A percentile compares a stretch with the other conserved stretches of the same genome.
These are phyloP conservation scores for Ensete ventricosum DNA, from an alignment of 176 grass and related monocot genomes.

Conservation along the genomic window DNA sequence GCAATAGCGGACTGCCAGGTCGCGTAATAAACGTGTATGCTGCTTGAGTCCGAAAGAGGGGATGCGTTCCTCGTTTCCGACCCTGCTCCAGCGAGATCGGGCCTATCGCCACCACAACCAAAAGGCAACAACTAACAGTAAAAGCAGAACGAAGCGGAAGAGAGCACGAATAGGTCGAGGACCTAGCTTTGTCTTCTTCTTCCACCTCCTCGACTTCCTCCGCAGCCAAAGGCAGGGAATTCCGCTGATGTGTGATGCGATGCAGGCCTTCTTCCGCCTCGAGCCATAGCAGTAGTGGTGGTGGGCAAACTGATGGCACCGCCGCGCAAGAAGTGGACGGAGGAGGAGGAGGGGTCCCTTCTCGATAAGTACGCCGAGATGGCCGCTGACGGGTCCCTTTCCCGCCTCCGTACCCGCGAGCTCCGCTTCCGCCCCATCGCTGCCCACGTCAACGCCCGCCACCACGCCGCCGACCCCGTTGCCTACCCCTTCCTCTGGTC, in stretches of 20 bases:
- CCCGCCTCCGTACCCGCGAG: slow-evolving; percentile 10
- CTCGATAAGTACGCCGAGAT: slow-evolving; percentile 18
- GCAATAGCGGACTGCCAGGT: too few relatives aligned
- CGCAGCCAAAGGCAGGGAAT: not conserved
- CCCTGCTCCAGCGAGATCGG: not conserved
- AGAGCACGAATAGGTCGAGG: not conserved
- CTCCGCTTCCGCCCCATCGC: slow-evolving; percentile 10
- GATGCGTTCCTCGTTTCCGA: not conserved
- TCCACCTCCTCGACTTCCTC: not conserved
- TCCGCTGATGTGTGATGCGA: not conserved
- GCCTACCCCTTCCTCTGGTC: slow-evolving; percentile 17
- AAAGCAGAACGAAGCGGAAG: not conserved
- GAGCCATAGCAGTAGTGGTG: not conserved
- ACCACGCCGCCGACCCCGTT: slow-evolving; percentile 9
- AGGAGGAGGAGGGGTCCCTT: slow-evolving; percentile 21
- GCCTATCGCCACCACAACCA: not conserved
- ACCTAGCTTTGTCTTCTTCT: not conserved
- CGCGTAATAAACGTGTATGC: not conserved
- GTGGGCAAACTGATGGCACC: not conserved
- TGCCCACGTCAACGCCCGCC: slow-evolving; percentile 6
- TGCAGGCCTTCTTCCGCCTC: not conserved
- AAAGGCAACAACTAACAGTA: not conserved
- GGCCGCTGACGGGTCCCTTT: slow-evolving; percentile 9
- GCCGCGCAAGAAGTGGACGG: slow-evolving; percentile 24
- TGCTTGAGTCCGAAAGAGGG: not conserved